Conservation (phyloP, 768 basidiomycete species). For the Chiua virens region DNA sequence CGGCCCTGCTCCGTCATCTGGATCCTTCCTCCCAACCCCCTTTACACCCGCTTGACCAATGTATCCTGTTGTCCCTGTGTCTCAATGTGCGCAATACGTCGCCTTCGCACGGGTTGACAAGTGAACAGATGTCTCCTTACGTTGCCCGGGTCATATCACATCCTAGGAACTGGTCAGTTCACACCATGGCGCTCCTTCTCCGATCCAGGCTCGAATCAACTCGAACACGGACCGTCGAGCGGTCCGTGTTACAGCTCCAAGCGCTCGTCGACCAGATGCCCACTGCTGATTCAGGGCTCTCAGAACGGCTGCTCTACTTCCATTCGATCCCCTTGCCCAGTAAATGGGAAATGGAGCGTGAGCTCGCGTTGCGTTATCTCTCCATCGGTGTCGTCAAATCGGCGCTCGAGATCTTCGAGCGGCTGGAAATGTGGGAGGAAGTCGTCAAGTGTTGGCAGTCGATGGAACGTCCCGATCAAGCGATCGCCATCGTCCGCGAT, state of each 20-base stretch:
- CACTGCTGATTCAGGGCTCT: slow-evolving; percentile 69
- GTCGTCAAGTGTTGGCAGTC: slow-evolving; percentile 85
- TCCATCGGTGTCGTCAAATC: slow-evolving; percentile 85
- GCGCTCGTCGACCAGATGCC: slow-evolving; percentile 98
- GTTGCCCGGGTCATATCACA: slow-evolving; percentile 86
- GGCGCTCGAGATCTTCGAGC: slow-evolving; percentile 90
- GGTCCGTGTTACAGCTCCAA: slow-evolving; percentile 89
- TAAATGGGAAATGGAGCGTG: slow-evolving; percentile 91
- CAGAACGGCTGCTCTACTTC: slow-evolving; percentile 78
- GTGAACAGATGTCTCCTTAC: slow-evolving; percentile 92
- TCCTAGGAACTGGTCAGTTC: slow-evolving; percentile 92
- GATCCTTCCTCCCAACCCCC: slow-evolving; percentile 83
- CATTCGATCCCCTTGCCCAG: slow-evolving; percentile 82
- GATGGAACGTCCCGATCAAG: slow-evolving; percentile 78
- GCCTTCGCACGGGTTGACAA: slow-evolving; percentile 85
- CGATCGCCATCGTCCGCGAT: slow-evolving; percentile 78
- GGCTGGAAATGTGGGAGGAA: slow-evolving; percentile 98
- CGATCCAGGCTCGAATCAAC: slow-evolving; percentile 88
- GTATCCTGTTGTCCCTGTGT: slow-evolving; percentile 86
- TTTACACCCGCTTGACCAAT: slow-evolving; percentile 92
- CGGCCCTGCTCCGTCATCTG: slow-evolving; percentile 61
- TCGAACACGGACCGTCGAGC: slow-evolving; percentile 90
- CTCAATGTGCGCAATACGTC: slow-evolving; percentile 89
- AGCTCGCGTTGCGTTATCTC: slow-evolving; percentile 82
- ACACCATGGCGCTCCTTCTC: slow-evolving; percentile 94